Conservation (phyloP, 2,329 filamentous ascomycete species). For the Rachicladosporium sp. region DNA sequence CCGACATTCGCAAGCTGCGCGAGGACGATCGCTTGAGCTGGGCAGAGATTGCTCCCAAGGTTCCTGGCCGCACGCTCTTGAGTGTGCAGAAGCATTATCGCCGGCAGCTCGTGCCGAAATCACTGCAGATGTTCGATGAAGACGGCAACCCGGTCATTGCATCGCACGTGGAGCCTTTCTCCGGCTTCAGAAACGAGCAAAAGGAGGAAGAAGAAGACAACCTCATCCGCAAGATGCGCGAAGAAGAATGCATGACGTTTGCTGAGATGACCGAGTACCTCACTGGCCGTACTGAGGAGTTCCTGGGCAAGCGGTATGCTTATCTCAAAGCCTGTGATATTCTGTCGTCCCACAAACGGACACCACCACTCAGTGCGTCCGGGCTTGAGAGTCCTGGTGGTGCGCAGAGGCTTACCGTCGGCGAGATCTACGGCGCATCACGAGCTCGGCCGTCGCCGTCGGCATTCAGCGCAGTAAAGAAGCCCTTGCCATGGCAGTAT, state of each 20-base stretch:
- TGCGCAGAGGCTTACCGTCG: no score
- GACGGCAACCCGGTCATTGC: background rate
- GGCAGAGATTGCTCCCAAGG: constrained; percentile 19
- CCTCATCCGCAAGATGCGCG: constrained; percentile 27
- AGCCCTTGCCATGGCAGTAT: no score
- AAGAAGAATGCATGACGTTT: constrained; percentile 18
- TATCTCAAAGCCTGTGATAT: background rate
- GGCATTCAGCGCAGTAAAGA: no score
- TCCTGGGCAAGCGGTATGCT: constrained; percentile 1
- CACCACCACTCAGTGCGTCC: no score
- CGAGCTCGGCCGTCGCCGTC: no score
- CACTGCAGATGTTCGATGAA: constrained; percentile 2
- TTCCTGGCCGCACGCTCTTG: constrained; percentile 14
- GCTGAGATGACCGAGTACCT: constrained; percentile 4
- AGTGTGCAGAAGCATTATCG: no score
- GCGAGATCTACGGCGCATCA: no score
- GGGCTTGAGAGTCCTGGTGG: no score
- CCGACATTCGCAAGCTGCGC: background rate
- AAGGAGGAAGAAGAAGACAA: constrained; percentile 10
- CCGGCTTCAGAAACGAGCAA: no score
- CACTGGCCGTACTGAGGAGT: background rate
- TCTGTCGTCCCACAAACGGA: no score
- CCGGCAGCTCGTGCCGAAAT: background rate
- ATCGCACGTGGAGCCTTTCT: background rate
- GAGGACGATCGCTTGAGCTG: constrained; percentile 11